Base-by-base conservation (phyloP, 2,329 filamentous ascomycete species). In the Clarireedia monteithiana region DNA sequence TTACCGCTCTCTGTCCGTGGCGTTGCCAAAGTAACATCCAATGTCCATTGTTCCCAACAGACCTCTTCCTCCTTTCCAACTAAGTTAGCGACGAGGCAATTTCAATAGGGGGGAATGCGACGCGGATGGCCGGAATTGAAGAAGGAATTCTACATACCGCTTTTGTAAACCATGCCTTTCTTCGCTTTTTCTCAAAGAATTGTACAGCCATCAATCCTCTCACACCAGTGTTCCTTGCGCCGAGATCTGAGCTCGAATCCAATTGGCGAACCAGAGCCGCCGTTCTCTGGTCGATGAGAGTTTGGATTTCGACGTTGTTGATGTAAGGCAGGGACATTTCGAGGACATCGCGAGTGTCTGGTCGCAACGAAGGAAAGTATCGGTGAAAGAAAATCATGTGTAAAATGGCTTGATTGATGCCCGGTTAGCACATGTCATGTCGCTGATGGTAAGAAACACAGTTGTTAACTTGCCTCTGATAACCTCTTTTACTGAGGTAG, bases 311-410 rank as follows among this genome's bases (percentile, higher is more conserved):
- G 62, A 87, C 86, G 69, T 96, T 90, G 69, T 91, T 84, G 68
- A 97, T 88, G 67, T 89, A 88, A 51, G 94, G 91, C 27, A 97
- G 82, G 36, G 90, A 91, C 59, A 96, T 81, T 72, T 95, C 91
- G 63, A 96, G 85, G 61, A 96, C 84, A 69, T 96, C 91, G 74
- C 90, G 86, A 61, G 89, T 91, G 61, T 83, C 82, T 5, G 94
- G 92, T 44, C 82, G 77, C 64, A 96, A 81, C 57, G 89, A 85
- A 56, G 90, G 90, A 77, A 97, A 96, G 81, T 92, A 95, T 68
- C 94, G 88, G 76, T 96, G 91, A 80, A 97, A 97, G 83, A 97
- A 99, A 71, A 97, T 96, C 50, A 91, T 95, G 72, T 96, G 91
- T 50, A 97, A 81, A 70, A 96, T 88, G 61, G 88, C 92, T 95